Evolutionary conservation across 2,329 filamentous ascomycete species (phyloP).

Genomic region (Fusarium temperatum): DNA sequence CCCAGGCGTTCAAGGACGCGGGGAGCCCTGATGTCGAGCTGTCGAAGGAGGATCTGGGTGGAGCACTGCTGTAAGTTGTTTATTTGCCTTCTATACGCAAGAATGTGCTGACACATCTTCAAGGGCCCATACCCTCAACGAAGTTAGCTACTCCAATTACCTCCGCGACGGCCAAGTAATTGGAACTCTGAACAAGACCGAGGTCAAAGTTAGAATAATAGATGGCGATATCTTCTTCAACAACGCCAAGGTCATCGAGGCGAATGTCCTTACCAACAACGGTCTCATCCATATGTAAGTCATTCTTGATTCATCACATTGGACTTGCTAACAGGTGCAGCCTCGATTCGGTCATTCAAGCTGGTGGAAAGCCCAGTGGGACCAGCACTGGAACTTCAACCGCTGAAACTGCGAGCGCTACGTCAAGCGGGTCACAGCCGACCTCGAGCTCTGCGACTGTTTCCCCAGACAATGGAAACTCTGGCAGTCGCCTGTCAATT

Average conservation of each 20-base stretch:
- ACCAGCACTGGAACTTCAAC: not conserved
- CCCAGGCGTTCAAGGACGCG: conserved; percentile 22
- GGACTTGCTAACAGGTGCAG: not conserved
- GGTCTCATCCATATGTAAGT: conserved; percentile 36
- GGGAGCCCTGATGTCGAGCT: conserved; percentile 18
- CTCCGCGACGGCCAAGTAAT: conserved; percentile 27
- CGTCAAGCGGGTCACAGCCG: not conserved
- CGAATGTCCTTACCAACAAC: conserved; percentile 36
- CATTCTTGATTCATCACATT: accelerated
- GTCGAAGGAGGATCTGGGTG: conserved; percentile 7
- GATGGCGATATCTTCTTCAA: conserved; percentile 34
- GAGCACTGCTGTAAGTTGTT: conserved; percentile 19
- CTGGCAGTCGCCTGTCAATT: not conserved
- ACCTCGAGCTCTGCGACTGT: conserved; percentile 6
- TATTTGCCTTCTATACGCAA: no score
- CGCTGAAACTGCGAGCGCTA: not conserved
- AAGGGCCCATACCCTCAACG: conserved; percentile 27
- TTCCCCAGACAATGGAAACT: not conserved
- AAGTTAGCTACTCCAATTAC: conserved; percentile 33
- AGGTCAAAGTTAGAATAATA: conserved; percentile 20
- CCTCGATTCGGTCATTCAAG: conserved; percentile 1
- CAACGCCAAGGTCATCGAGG: conserved; percentile 36
- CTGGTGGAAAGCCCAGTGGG: not conserved
- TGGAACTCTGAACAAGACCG: conserved; percentile 25
- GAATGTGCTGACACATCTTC: not conserved